Conservation (phyloP, 176 grass and related monocot genomes). For the Melocanna baccifera region DNA sequence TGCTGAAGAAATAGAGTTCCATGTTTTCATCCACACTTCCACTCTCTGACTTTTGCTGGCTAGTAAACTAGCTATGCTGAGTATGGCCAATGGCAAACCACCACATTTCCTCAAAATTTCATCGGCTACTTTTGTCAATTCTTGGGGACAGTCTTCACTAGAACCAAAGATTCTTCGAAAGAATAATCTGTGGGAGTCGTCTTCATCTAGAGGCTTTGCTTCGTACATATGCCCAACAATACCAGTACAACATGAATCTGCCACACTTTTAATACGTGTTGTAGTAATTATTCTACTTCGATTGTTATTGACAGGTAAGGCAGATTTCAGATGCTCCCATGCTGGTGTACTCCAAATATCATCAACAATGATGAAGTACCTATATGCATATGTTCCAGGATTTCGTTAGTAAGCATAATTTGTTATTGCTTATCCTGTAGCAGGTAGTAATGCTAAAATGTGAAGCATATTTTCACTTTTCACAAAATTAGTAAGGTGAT, state of each 20-base stretch:
- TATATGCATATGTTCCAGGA: neutral
- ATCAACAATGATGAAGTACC: neutral
- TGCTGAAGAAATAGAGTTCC: neutral
- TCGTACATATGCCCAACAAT: neutral
- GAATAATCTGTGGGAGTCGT: neutral
- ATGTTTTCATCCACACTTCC: neutral
- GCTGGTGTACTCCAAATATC: neutral
- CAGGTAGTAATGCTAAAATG: too few species aligned
- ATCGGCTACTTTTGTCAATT: neutral
- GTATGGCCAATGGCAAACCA: slow-evolving; percentile 27
- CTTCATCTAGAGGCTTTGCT: neutral
- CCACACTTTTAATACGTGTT: neutral
- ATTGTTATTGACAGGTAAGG: neutral
- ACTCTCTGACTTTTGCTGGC: neutral
- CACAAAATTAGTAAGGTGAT: too few species aligned
- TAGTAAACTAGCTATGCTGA: slow-evolving; percentile 28
- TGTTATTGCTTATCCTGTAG: too few species aligned
- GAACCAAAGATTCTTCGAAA: neutral
- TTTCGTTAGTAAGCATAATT: neutral
- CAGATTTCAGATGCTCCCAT: neutral
- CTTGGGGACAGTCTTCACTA: neutral
- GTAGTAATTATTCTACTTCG: neutral
- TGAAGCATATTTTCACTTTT: too few species aligned
- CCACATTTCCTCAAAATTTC: slow-evolving; percentile 26
- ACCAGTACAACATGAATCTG: neutral